phyloP scores from a whole-genome alignment of 441 rosid genomes.

The Gossypium aridum region DNA sequence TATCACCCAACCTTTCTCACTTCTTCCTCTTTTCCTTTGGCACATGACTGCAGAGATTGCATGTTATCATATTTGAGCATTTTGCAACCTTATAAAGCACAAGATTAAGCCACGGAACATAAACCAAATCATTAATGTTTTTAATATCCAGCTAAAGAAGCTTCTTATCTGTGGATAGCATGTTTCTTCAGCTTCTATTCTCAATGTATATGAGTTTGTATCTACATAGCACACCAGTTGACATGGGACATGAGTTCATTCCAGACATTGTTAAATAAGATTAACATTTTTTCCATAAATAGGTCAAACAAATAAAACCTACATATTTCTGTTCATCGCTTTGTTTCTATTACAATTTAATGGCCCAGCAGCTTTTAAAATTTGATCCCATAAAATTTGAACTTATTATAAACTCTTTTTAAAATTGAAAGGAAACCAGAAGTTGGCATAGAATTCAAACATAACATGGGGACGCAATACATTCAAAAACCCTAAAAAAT shows the following conservation, averaged over 20 bases:
- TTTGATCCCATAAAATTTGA: background rate
- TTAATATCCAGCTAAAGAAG: background rate
- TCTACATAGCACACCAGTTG: background rate
- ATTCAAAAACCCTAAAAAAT: background rate
- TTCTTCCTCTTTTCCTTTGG: background rate
- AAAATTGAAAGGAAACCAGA: background rate
- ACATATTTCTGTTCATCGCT: background rate
- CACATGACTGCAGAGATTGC: background rate
- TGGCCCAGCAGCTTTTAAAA: background rate
- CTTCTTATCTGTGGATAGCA: background rate
- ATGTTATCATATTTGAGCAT: background rate
- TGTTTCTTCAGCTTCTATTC: background rate
- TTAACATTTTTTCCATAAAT: too few species aligned
- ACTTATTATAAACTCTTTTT: background rate
- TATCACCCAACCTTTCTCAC: background rate
- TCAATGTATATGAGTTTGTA: background rate
- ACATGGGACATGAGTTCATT: background rate
- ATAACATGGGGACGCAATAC: background rate
- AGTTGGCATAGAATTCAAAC: background rate
- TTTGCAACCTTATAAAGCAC: background rate
- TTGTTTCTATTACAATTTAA: background rate
- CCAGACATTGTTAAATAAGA: background rate
- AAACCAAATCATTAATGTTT: background rate
- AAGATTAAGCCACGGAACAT: background rate
- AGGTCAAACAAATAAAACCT: too few species aligned